Percentiles rank a stretch among this genome's conserved stretches.
These are phyloP conservation scores for Coemansia reversa DNA, from an alignment of 192 early-diverging fungal genomes.

Conservation along the genomic window DNA sequence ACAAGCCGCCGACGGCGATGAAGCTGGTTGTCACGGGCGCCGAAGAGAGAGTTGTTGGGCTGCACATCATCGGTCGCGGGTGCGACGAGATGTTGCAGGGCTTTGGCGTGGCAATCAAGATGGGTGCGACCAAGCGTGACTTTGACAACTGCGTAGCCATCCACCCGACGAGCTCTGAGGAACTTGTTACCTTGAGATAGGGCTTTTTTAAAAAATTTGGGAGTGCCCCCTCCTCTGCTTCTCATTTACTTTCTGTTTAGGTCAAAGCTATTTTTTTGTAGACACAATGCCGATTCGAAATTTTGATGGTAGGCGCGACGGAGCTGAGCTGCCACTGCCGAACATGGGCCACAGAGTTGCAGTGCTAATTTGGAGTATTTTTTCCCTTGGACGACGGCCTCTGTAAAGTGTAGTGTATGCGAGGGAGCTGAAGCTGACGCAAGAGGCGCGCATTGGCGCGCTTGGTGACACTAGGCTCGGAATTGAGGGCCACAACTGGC, in stretches of 20 bases:
- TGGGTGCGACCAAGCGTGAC: slow-evolving; percentile 99
- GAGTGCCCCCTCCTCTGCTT: too few relatives aligned
- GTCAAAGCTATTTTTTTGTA: not conserved
- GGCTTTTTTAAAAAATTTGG: not conserved
- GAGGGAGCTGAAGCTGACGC: slow-evolving; percentile 60
- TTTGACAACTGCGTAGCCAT: slow-evolving; percentile 95
- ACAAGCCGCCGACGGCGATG: slow-evolving; percentile 90
- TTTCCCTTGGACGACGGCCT: not conserved
- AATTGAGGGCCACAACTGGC: slow-evolving; percentile 79
- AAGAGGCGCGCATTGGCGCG: slow-evolving; percentile 57
- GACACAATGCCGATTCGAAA: slow-evolving; percentile 43
- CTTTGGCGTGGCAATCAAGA: slow-evolving; percentile 94
- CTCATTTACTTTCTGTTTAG: too few relatives aligned
- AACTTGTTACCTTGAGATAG: slow-evolving; percentile 75
- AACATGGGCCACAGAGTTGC: slow-evolving; percentile 1
- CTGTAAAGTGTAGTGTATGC: slow-evolving; percentile 26
- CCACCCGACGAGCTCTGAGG: slow-evolving; percentile 95
- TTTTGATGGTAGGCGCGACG: slow-evolving; percentile 34
- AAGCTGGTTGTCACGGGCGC: slow-evolving; percentile 85
- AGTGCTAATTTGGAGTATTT: not conserved
- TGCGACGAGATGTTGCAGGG: slow-evolving; percentile 94
- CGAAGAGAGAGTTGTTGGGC: slow-evolving; percentile 95
- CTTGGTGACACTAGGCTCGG: slow-evolving; percentile 70
- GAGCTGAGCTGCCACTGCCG: not conserved
- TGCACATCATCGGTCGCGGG: slow-evolving; percentile 88